These are phyloP conservation scores for Avicennia marina DNA, from an alignment of 257 asterid species.

Conservation along the genomic window DNA sequence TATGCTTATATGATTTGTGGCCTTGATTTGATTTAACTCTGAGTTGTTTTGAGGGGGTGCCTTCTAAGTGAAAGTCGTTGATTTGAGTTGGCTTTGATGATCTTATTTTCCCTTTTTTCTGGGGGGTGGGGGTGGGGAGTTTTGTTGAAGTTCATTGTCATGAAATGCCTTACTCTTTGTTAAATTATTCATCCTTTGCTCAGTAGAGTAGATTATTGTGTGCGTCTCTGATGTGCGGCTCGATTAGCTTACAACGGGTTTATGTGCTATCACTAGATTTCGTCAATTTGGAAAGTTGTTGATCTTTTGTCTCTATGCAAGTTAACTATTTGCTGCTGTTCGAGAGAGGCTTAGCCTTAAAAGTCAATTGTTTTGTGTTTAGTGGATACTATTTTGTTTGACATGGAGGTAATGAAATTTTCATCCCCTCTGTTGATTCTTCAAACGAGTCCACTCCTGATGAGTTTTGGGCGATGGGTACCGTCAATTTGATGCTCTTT, in stretches of 20 bases:
- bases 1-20: slow-evolving; percentile 8
- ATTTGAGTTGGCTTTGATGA: not conserved
- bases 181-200: slow-evolving; percentile 4
- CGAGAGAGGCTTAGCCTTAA: not conserved
- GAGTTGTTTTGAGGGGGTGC: slow-evolving; percentile 6
- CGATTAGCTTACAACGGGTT: not conserved
- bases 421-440: not conserved
- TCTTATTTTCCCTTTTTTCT: not conserved
- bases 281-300: not conserved
- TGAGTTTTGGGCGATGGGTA: not conserved
- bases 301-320: not conserved
- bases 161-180: not conserved
- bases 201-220: not conserved
- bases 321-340: slow-evolving; percentile 10
- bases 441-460: too few relatives aligned
- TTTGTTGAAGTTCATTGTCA: slow-evolving; percentile 8
- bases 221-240: not conserved
- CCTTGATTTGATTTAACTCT: slow-evolving; percentile 9
- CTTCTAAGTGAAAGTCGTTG: slow-evolving; percentile 1
- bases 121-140: not conserved
- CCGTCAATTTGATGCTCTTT: not conserved
- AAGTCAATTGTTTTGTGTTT: slow-evolving; percentile 6
- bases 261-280: slow-evolving; percentile 6
- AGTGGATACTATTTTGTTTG: not conserved
- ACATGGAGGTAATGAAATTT: not conserved